A percentile compares a stretch with the other conserved stretches of the same genome.
phyloP scores from a whole-genome alignment of 2,329 filamentous ascomycete species.

The Scytalidium lignicola region DNA sequence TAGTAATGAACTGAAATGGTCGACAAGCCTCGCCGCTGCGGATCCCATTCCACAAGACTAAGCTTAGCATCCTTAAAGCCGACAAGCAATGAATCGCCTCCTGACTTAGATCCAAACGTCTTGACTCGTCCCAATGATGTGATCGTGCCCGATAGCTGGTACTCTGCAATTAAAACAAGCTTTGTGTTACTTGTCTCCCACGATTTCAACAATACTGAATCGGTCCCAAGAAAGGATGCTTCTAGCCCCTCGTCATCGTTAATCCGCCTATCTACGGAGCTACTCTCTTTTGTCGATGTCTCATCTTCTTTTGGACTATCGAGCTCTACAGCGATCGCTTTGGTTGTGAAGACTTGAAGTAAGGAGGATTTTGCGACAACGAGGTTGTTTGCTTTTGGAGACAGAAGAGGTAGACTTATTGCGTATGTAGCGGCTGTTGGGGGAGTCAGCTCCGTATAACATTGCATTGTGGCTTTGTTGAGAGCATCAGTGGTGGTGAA shows the following conservation, averaged over 20 bases:
- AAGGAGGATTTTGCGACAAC: conserved; percentile 89
- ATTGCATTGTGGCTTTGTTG: conserved; percentile 65
- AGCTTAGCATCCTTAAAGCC: conserved; percentile 89
- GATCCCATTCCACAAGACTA: conserved; percentile 91
- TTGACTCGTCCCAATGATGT: conserved; percentile 78
- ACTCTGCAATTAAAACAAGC: conserved; percentile 80
- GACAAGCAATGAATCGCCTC: conserved; percentile 77
- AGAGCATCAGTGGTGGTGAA: conserved; percentile 4
- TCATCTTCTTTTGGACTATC: conserved; percentile 7
- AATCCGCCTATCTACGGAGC: conserved; percentile 39
- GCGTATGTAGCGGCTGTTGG: conserved; percentile 93
- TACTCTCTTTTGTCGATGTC: conserved; percentile 15
- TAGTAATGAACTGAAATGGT: conserved; percentile 98
- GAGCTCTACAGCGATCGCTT: conserved; percentile 60
- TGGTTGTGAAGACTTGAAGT: conserved; percentile 82
- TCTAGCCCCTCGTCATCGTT: conserved; percentile 61
- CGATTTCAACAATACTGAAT: conserved; percentile 55
- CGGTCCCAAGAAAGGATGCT: conserved; percentile 59
- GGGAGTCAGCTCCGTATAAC: conserved; percentile 92
- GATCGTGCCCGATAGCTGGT: conserved; percentile 76
- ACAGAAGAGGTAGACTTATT: conserved; percentile 71
- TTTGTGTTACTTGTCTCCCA: conserved; percentile 66
- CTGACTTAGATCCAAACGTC: conserved; percentile 65
- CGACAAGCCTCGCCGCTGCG: conserved; percentile 69
- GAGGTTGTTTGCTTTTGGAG: conserved; percentile 73